These are phyloP conservation scores for Dactylellina parvicollis DNA, from an alignment of 2,329 filamentous ascomycete genomes.

Conservation along the genomic window DNA sequence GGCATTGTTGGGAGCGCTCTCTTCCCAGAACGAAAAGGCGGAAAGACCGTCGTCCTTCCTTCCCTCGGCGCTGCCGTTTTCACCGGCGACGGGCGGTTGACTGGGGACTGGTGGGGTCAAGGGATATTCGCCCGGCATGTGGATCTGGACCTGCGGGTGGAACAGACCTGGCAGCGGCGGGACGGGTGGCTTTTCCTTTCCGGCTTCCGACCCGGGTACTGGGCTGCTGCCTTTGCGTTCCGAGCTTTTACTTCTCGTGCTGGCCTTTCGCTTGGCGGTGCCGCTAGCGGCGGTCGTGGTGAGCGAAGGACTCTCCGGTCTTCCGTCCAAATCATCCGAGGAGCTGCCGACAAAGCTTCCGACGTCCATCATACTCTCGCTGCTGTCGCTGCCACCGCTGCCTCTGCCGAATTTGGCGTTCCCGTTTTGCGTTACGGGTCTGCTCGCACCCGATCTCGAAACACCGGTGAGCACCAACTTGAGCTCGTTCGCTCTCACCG, in stretches of 20 bases:
- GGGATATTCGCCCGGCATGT: slow-evolving; percentile 52
- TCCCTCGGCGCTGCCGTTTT: slow-evolving; percentile 21
- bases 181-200: slow-evolving; percentile 35
- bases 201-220: slow-evolving; percentile 24
- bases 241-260: slow-evolving; percentile 37
- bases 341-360: slow-evolving; percentile 49
- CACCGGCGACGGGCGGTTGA: not conserved
- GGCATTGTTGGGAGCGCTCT: slow-evolving; percentile 12
- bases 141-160: slow-evolving; percentile 28
- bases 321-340: slow-evolving; percentile 39
- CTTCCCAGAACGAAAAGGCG: slow-evolving; percentile 49
- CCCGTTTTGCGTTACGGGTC: slow-evolving; percentile 39
- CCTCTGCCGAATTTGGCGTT: slow-evolving; percentile 43
- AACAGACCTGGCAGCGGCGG: slow-evolving; percentile 43
- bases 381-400: slow-evolving; percentile 45
- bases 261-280: slow-evolving; percentile 36
- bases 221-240: slow-evolving; percentile 45
- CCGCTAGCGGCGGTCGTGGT: slow-evolving; percentile 1
- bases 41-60: slow-evolving; percentile 41
- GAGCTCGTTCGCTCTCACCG: slow-evolving; percentile 64
- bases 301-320: slow-evolving; percentile 30
- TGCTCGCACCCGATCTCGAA: slow-evolving; percentile 17
- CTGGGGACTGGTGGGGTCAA: slow-evolving; percentile 15
- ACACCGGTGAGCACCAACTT: slow-evolving; percentile 62
- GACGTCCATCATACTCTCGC: slow-evolving; percentile 51